Base-by-base conservation (phyloP, 371 early-diverging fungal genomes). In the Mucor racemosus region DNA sequence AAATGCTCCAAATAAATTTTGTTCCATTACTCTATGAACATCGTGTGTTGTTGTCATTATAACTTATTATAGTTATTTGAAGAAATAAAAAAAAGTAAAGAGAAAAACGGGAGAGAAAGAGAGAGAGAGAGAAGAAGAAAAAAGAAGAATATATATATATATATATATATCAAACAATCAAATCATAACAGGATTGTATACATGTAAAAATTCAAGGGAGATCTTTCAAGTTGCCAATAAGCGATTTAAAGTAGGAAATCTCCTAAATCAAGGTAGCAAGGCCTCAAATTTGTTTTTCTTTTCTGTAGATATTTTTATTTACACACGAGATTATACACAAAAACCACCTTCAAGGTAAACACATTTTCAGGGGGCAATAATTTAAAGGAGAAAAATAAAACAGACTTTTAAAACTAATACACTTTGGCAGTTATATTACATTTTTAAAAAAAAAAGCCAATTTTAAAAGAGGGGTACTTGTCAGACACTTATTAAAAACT, bases 21-120 rank as follows among this genome's bases (percentile, higher is more conserved):
- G 76, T 63, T 75, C 81, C 69, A 76, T 72, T 33, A 64, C 61
- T 59, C 76, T 68, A 48, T 79, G 74, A 15, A 78, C 72, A 56
- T 77, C 68, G 48, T 79, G 76, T 26, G 74, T 65, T 48, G 48
- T 48, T 48, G 48, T 19, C 48, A 48, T 48, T 19, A 21, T 48
- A 48, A 48, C 21, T 48, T 48, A 21, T 19, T 11, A 38, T 7
- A 10, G 10, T 5, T 41, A 14, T 41, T 41, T 38, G 38, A 11
- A 38, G 42, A 41, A 10, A 3, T 48, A 17, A 46, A 46, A 17
- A 48, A 48, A 48, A 48, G n/a, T 4, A 48, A 19, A 48, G 21
- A 19, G 10, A 48, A 8, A 46, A 8, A n/a, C n/a, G n/a, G n/a
- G n/a, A 46, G 19, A n/a, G 9, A 46, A 8, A 46, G 19, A 44